These are phyloP conservation scores for Mariannaea elegans DNA, from an alignment of 2,329 filamentous ascomycete species.

Conservation along the genomic window DNA sequence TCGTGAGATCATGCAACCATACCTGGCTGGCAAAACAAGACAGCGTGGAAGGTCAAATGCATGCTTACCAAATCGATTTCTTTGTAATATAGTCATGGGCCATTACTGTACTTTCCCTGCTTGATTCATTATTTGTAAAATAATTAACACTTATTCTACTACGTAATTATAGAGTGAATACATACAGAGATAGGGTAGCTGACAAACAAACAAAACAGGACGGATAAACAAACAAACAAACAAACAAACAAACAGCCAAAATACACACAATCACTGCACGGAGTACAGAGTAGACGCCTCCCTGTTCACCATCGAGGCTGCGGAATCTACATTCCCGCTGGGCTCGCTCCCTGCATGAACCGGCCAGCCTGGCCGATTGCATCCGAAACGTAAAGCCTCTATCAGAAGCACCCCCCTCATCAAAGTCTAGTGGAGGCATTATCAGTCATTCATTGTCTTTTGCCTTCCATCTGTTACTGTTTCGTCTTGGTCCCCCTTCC, in stretches of 20 bases:
- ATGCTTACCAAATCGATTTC: not conserved
- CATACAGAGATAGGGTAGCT: not conserved
- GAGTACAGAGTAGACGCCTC: too few relatives aligned
- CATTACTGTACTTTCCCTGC: not conserved
- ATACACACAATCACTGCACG: too few relatives aligned
- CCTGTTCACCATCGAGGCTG: not conserved
- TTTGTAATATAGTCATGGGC: not conserved
- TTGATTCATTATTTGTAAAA: too few relatives aligned
- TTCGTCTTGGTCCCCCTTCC: too few relatives aligned
- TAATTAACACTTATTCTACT: too few relatives aligned
- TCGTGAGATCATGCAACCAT: not conserved
- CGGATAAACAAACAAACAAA: too few relatives aligned
- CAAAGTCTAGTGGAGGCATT: conserved; percentile 4
- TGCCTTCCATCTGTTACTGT: conserved; percentile 12
- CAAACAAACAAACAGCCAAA: too few relatives aligned
- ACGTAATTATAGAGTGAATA: too few relatives aligned
- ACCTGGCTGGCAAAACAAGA: not conserved
- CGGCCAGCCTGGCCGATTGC: conserved; percentile 15
- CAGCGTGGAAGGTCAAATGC: not conserved
- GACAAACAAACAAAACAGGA: not conserved
- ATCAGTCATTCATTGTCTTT: not conserved
- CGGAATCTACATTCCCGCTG: not conserved
- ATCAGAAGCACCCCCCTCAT: conserved; percentile 2
- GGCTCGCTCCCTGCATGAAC: conserved; percentile 19
- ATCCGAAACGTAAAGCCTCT: not conserved